Base-by-base conservation (phyloP, 306 rosid genomes). In the Sechiopsis laciniata region DNA sequence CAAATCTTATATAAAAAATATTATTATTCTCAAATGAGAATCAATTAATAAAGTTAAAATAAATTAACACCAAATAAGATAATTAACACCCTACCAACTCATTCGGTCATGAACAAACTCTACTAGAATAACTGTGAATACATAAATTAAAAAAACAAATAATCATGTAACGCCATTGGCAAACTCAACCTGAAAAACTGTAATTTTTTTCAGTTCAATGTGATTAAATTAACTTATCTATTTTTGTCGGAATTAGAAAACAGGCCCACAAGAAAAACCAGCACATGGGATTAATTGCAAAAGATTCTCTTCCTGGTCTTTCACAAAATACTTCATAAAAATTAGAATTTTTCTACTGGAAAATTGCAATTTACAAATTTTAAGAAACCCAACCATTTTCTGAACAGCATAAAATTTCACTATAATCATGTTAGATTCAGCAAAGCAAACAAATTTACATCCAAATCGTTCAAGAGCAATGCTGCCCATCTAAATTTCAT, bases 371-470 rank as follows among this genome's bases (percentile, higher is more conserved):
- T 45, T 7, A 2, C 10, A 9, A 45, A 45, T 8, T 45, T 21
- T 0, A 10, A 58, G 10, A 58, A 10, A 3, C 4, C 4, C 63
- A 26, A 57, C 65, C 35, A 22, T 12, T 60, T 24, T 58, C 35
- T 21, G 0, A 9, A 3, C 6, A 21, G 40, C 16, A 37, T 35
- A 63, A 35, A 63, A 35, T 8, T 35, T 17, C 71, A 65, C 53
- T 65, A 65, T 9, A 17, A 35, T 65, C 6, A 40, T 65, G 71
- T 42, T 65, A 46, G 17, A 45, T 11, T 67, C 55, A 45, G 72
- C 72, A 67, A 67, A 67, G 55, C 55, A 67, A 67, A 67, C 72
- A 67, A 12, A 64, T 64, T 45, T 42, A 67, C 72, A 64, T 0
- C 19, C 53, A 65, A 17, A 42, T 42, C 24, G 72, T n/a, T 21